Evolutionary conservation across 768 basidiomycete species (phyloP).

Genomic region (Leccinum longicurvipes): DNA sequence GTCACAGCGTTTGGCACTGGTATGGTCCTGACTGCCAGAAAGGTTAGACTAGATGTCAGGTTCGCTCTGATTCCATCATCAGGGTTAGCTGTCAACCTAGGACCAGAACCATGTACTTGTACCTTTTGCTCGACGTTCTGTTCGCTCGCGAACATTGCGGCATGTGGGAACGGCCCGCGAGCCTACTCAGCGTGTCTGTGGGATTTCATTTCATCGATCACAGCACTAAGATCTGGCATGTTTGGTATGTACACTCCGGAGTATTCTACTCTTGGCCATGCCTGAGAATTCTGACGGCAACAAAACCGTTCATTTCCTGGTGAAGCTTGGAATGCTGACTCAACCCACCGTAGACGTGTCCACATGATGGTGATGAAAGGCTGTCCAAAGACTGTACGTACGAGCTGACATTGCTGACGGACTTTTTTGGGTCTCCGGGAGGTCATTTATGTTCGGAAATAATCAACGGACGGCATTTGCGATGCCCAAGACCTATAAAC

Average conservation of each 20-base stretch:
- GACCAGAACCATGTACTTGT: not conserved
- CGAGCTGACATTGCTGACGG: not conserved
- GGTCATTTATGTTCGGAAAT: not conserved
- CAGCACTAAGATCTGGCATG: not conserved
- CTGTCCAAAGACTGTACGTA: conserved; percentile 4
- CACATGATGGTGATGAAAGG: not conserved
- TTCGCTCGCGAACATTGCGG: not conserved
- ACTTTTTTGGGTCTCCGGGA: not conserved
- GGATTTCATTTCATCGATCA: not conserved
- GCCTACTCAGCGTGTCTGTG: not conserved
- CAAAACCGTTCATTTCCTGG: not conserved
- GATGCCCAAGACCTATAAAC: conserved; percentile 16
- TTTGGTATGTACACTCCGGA: not conserved
- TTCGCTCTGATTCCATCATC: not conserved
- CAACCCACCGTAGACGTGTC: not conserved
- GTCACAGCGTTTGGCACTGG: not conserved
- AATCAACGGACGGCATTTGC: not conserved
- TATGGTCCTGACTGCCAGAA: too few relatives aligned
- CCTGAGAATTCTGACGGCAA: not conserved
- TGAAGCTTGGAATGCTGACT: not conserved
- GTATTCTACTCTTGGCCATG: conserved; percentile 1
- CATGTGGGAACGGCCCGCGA: not conserved
- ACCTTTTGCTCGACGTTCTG: not conserved
- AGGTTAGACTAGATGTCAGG: not conserved
- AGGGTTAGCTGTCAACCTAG: not conserved